Evolutionary conservation across 305 asterid species (phyloP), one percentile per base, ranked within the genome.

Genomic region (Fraxinus angustifolia): DNA sequence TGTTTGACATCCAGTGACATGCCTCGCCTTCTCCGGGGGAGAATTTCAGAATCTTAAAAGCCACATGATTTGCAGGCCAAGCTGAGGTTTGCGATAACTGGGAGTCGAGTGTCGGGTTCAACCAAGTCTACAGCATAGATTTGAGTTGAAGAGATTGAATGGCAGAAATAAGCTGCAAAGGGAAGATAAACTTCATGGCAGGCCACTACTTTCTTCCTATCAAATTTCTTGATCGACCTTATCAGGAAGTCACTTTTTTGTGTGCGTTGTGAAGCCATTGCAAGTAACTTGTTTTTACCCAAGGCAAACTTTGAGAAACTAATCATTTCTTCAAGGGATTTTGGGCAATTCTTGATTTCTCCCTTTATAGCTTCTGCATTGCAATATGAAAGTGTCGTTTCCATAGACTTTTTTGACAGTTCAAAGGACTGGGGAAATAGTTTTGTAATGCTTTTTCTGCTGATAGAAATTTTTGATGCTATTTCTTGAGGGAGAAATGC

Each of bases 211-310:
- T 48, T 48, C 19, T 14, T 1, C 19, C 17, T 48, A 48, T 48
- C 19, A 48, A 14, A 48, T 14, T 3, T 48, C 58, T 48, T 48
- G 19, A 48, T 48, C 58, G 14, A 14, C 14, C 6, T 48, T 48
- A 48, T 3, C 58, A 14, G 19, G 58, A 48, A 48, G 0, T 14
- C 58, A 12, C 58, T 16, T 6, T 84, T 86, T 0, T 8, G 8
- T 17, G 35, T 68, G 74, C 28, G 75, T 4, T 79, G 38, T 4
- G 89, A 79, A n/a, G 87, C 62, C 33, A 86, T 40, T n/a, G 86
- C 75, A 2, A 68, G 86, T 60, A 35, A 26, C 30, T 28, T 38
- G 50, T 76, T 23, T 23, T 23, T 23, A 1, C 26, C 26, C 1
- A 23, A 23, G 26, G 26, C 26, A 23, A 23, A 23, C 26, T 23